Conservation (phyloP, 352 stramenopile species). For the Phytophthora pisi region DNA sequence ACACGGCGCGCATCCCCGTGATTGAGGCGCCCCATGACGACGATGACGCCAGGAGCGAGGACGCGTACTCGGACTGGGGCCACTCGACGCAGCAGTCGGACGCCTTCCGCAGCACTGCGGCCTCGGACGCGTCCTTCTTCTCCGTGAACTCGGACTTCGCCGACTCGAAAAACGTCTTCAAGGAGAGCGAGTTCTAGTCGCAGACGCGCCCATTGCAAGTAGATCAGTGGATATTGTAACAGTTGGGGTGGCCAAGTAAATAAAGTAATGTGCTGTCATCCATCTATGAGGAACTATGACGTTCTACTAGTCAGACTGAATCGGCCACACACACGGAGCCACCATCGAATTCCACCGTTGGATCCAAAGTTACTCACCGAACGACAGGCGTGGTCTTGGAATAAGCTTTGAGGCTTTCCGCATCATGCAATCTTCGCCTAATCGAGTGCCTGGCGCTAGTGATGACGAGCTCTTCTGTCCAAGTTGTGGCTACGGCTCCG, state of each 20-base stretch:
- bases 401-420: neutral
- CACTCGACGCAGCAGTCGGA: constrained; percentile 32
- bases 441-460: neutral
- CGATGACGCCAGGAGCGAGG: constrained; percentile 33
- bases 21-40: constrained; percentile 34
- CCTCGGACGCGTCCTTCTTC: constrained; percentile 43
- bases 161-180: constrained; percentile 25
- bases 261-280: constrained; percentile 39
- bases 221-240: constrained; percentile 39
- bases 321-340: neutral
- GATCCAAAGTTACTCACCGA: constrained; percentile 6
- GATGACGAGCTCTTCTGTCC: constrained; percentile 1
- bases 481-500: neutral
- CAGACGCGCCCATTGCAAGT: constrained; percentile 15
- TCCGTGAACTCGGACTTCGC: constrained; percentile 46
- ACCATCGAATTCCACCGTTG: neutral
- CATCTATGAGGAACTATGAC: neutral
- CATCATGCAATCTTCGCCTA: constrained; percentile 8
- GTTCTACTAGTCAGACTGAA: neutral
- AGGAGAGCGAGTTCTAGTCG: constrained; percentile 46
- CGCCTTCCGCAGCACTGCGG: constrained; percentile 33
- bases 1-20: constrained; percentile 34
- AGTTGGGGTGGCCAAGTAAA: constrained; percentile 33
- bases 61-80: constrained; percentile 35
- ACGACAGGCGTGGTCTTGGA: neutral